These are phyloP conservation scores for Quercus suber DNA, from an alignment of 306 rosid species.

Conservation along the genomic window DNA sequence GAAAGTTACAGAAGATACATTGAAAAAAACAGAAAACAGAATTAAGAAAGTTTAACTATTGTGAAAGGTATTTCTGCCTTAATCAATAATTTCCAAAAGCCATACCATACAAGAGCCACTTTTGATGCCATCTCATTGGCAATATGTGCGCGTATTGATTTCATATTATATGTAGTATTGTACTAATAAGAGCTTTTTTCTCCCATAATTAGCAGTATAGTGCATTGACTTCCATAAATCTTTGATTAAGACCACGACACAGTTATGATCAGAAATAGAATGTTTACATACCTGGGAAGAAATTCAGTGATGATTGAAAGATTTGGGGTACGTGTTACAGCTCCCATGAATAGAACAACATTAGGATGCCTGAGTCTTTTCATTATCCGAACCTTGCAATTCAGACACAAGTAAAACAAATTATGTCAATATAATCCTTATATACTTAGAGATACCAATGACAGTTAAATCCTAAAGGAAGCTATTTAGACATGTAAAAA, in stretches of 20 bases:
- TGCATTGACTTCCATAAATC: neutral
- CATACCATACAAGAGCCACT: neutral
- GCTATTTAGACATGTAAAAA: neutral
- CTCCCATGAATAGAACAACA: slow-evolving; percentile 99
- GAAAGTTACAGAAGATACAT: neutral
- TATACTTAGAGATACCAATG: neutral
- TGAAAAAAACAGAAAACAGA: neutral
- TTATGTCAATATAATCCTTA: slow-evolving; percentile 1
- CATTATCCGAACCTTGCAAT: slow-evolving; percentile 78
- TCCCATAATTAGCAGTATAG: neutral
- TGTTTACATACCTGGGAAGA: slow-evolving; percentile 77
- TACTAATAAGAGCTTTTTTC: neutral
- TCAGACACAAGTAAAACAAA: slow-evolving; percentile 25
- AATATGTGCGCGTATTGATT: neutral
- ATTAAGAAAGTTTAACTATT: neutral
- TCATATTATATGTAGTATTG: neutral
- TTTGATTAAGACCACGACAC: slow-evolving; percentile 2
- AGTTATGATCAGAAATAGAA: slow-evolving; percentile 13
- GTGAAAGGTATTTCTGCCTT: neutral
- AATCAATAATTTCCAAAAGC: neutral
- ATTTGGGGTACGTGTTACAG: slow-evolving; percentile 81
- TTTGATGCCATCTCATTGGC: neutral
- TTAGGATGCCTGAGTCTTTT: slow-evolving; percentile 94
- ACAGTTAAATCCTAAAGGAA: neutral
- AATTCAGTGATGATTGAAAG: slow-evolving; percentile 90